A percentile compares a stretch with the other conserved stretches of the same genome.
Evolutionary conservation across 768 basidiomycete genomes (phyloP).

Genomic region (Boletus sp.): DNA sequence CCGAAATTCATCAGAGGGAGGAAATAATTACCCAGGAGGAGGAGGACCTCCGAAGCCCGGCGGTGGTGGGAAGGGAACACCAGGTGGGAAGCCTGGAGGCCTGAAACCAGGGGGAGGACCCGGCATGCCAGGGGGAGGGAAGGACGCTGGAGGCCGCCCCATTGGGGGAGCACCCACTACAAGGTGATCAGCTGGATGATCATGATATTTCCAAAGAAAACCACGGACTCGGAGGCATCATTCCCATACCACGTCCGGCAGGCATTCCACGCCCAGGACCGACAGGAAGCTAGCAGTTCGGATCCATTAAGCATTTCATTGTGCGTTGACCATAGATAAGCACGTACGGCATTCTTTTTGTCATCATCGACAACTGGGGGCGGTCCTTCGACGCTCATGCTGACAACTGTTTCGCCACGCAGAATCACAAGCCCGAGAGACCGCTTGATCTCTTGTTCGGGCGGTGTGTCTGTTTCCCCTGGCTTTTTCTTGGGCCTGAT

Average conservation of each 20-base stretch:
- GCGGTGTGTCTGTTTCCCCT: constrained; percentile 67
- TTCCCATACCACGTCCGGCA: constrained; percentile 95
- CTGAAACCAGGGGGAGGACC: constrained; percentile 85
- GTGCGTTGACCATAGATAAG: constrained; percentile 3
- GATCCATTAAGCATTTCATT: constrained; percentile 19
- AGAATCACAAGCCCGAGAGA: constrained; percentile 95
- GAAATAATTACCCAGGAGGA: constrained; percentile 71
- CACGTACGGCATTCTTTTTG: constrained; percentile 73
- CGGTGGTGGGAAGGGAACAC: constrained; percentile 77
- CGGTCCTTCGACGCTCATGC: constrained; percentile 91
- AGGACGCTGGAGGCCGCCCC: constrained; percentile 66
- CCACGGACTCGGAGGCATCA: constrained; percentile 80
- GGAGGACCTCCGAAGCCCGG: constrained; percentile 81
- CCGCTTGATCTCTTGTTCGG: constrained; percentile 93
- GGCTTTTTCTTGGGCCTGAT: constrained; percentile 90
- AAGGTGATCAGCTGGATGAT: constrained; percentile 10
- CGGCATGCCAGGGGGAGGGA: constrained; percentile 73
- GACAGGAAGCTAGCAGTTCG: constrained; percentile 58
- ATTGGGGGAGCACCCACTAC: constrained; percentile 60
- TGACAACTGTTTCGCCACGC: constrained; percentile 95
- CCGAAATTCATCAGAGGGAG: not conserved
- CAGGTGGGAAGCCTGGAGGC: constrained; percentile 80
- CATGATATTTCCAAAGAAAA: constrained; percentile 15
- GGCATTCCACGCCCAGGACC: constrained; percentile 96
- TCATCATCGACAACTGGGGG: constrained; percentile 90